Base-by-base conservation (phyloP, 345 rosid species). In the Salix exigua region DNA sequence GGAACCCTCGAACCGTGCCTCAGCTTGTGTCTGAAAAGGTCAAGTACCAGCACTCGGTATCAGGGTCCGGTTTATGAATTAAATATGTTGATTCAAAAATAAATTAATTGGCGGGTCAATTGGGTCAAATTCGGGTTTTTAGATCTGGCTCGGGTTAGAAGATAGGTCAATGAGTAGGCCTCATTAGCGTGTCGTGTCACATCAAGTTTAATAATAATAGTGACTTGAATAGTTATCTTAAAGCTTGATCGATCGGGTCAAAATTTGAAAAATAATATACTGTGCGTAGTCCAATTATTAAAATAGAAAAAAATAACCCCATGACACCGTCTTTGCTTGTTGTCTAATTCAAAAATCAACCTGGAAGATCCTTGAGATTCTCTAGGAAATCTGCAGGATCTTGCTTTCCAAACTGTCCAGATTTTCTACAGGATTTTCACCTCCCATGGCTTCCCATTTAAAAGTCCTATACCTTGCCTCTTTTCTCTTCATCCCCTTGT, bases 401-500 rank as follows among this genome's bases (percentile, higher is more conserved):
- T 83, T 82, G 79, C 88, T 88, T 88, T 87, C 88, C 89, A 83
- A 85, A 87, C 87, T 87, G 90, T 88, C 80, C 78, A 80, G 86
- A 84, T 86, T 82, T 85, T 79, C 74, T 61, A 28, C 48, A 25
- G 76, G 88, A 86, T 82, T 73, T 73, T 51, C 63, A 37, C 44
- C 51, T 35, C 30, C 70, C 18, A 65, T 85, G 80, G 55, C 74
- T 66, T 30, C 68, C 83, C 79, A 40, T 84, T 85, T 79, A 82
- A 75, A 79, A 64, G 73, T 73, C 81, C 55, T 68, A 17, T 61
- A 0, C 73, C 78, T 16, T 18, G 67, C 11, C 65, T 71, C 64
- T 53, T 73, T 44, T 68, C 37, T 37, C 21, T 12, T 21, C 69
- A 11, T 48, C 80, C 17, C 64, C 5, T 48, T 61, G 26, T 75